Base-by-base conservation (phyloP, 1,284 basidiomycete species). In the Cryptococcus wingfieldii region DNA sequence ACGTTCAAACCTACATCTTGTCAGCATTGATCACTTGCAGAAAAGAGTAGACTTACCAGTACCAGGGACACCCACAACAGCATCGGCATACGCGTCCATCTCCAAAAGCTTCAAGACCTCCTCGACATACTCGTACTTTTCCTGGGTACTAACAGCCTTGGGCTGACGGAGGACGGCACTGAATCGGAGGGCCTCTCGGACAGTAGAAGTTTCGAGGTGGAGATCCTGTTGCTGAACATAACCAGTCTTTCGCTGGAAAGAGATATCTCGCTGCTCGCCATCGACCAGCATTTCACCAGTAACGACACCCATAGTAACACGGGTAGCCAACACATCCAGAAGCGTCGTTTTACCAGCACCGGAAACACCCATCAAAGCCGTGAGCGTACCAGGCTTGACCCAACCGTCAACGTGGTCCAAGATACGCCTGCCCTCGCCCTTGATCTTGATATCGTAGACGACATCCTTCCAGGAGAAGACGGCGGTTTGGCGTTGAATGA, bases 191-290 rank as follows among this genome's bases (percentile, higher is more conserved):
- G 91, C 88, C 68, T 96, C 91, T 28, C 89, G 83, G 7, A 95
- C 90, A 31, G 75, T 88, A n/a, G 81, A 79, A 13, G 82, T 84
- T 0, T 82, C 77, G n/a, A 86, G 75, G 68, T 90, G 88, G 0
- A 86, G 84, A 75, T 91, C 89, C 78, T 84, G 86, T 69, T 91
- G 89, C 67, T 90, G 88, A 53, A 84, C 86, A 67, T 90, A 90
- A 0, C 86, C 87, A 18, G 68, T 68, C 56, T 77, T 76, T 41
- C 76, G 70, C 64, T 76, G 74, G 81, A 93, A 94, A 61, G 88
- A 86, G 12, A 77, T 63, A 2, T 88, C 88, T 38, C 88, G 80
- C 5, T 80, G 75, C 45, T 84, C 81, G 0, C 90, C 91, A 60
- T 90, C 86, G 63, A 95, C 86, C 49, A 90, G 82, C 51, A 85